These are phyloP conservation scores for Taiwanofungus camphoratus DNA, from an alignment of 1,284 basidiomycete genomes.

Conservation along the genomic window DNA sequence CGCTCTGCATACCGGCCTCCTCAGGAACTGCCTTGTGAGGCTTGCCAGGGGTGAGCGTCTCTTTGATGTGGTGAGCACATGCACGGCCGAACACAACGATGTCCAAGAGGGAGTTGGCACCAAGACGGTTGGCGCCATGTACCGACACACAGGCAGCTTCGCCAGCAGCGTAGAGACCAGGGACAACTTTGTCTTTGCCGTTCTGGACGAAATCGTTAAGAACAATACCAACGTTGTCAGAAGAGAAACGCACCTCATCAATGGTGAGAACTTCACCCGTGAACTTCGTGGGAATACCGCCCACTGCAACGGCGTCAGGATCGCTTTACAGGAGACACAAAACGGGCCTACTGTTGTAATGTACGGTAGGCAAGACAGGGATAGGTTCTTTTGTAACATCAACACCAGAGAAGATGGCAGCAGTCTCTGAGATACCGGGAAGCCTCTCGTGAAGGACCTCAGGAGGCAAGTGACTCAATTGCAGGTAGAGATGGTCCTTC, in stretches of 20 bases:
- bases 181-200: conserved; percentile 93
- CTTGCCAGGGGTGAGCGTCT: conserved; percentile 85
- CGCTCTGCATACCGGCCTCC: conserved; percentile 82
- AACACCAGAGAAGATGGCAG: conserved; percentile 98
- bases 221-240: not conserved
- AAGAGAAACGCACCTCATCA: conserved; percentile 45
- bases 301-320: conserved; percentile 57
- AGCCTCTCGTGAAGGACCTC: conserved; percentile 96
- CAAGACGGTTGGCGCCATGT: conserved; percentile 98
- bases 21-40: conserved; percentile 88
- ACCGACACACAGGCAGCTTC: conserved; percentile 99
- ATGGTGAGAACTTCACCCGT: conserved; percentile 94
- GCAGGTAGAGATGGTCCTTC: conserved; percentile 96
- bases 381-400: conserved; percentile 99
- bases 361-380: conserved; percentile 92
- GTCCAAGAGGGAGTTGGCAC: conserved; percentile 98
- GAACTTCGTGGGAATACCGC: conserved; percentile 98
- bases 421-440: conserved; percentile 99
- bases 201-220: conserved; percentile 31
- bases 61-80: conserved; percentile 96
- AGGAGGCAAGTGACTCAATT: conserved; percentile 95
- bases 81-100: conserved; percentile 99
- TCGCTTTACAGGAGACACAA: not conserved
- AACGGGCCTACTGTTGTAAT: conserved; percentile 80
- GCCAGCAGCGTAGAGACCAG: conserved; percentile 97